These are phyloP conservation scores for Diplodia scrobiculata DNA, from an alignment of 2,329 filamentous ascomycete species.

Conservation along the genomic window DNA sequence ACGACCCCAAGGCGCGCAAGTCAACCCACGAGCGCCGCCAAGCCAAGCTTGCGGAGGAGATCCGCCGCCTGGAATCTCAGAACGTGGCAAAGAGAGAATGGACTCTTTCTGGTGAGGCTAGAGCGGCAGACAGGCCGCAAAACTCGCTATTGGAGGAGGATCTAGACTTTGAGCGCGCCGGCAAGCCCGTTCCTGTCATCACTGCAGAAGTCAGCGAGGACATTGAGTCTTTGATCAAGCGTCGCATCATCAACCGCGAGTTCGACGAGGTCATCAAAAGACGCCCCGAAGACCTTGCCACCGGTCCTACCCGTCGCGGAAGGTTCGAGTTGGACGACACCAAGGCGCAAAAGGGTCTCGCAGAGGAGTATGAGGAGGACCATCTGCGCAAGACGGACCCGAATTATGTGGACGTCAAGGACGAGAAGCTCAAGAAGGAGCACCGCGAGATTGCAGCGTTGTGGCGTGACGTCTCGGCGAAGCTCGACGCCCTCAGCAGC, in stretches of 20 bases:
- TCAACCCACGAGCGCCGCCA: constrained; percentile 86
- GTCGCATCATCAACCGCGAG: constrained; percentile 82
- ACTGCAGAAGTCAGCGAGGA: constrained; percentile 87
- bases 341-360: constrained; percentile 83
- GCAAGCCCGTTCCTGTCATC: constrained; percentile 92
- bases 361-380: constrained; percentile 92
- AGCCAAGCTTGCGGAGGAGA: constrained; percentile 84
- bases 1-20: constrained; percentile 70
- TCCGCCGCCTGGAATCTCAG: constrained; percentile 83
- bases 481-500: constrained; percentile 85
- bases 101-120: constrained; percentile 85
- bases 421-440: constrained; percentile 79
- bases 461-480: constrained; percentile 78
- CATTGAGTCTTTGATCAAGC: constrained; percentile 92
- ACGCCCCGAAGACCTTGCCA: constrained; percentile 70
- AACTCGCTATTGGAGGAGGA: constrained; percentile 95
- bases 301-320: constrained; percentile 66
- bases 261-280: constrained; percentile 90
- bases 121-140: constrained; percentile 75
- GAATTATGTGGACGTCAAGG: constrained; percentile 75
- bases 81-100: constrained; percentile 89
- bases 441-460: constrained; percentile 79
- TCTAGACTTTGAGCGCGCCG: constrained; percentile 90
- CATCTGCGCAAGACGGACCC: constrained; percentile 78
- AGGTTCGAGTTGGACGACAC: constrained; percentile 81